Base-by-base conservation (phyloP, 2,329 filamentous ascomycete genomes). In the Aspergillus fischeri region DNA sequence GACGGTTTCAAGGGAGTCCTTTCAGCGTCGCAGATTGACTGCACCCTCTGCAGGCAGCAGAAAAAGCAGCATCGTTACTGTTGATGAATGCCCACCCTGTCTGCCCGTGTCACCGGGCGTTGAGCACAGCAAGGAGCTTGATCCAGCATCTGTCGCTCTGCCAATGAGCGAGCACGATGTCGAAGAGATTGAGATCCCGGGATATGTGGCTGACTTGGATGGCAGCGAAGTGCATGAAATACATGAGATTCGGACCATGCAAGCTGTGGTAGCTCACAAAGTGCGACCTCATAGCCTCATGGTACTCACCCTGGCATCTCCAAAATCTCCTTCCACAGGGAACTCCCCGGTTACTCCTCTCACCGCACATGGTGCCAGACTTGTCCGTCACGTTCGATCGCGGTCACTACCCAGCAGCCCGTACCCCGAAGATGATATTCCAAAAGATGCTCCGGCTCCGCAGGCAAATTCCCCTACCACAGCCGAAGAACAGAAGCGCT, bases 171-270 rank as follows among this genome's bases (percentile, higher is more conserved):
- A 71, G 50, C 62, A 69, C 49, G 65, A 68, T 75, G 71, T 83
- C 7, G 82, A 87, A 49, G 91, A 95, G 69, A 94, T 95, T 45
- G 89, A 94, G 67, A 83, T 91, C 48, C 89, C 89, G 3, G 89
- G 88, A 0, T 79, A 91, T 4, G 84, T 82, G 1, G 73, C 72
- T 11, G 81, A 86, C 62, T 84, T 80, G 56, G 86, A 90, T 55
- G 86, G 87, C 14, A 87, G 56, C 20, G 63, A 65, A 7, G 41
- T 59, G n/a, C 44, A 27, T 7, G 44, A 47, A 4, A 25, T 47
- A 21, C 44, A 47, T 3, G 44, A 71, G 45, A 62, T 69, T 11
- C 67, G 71, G 55, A 77, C 58, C 64, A 78, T 65, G 68, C 57
- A 67, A 57, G 71, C 66, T 20, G 64, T 68, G 20, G 70, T 70